These are phyloP conservation scores for Kwoniella europaea DNA, from an alignment of 768 basidiomycete genomes.

Conservation along the genomic window DNA sequence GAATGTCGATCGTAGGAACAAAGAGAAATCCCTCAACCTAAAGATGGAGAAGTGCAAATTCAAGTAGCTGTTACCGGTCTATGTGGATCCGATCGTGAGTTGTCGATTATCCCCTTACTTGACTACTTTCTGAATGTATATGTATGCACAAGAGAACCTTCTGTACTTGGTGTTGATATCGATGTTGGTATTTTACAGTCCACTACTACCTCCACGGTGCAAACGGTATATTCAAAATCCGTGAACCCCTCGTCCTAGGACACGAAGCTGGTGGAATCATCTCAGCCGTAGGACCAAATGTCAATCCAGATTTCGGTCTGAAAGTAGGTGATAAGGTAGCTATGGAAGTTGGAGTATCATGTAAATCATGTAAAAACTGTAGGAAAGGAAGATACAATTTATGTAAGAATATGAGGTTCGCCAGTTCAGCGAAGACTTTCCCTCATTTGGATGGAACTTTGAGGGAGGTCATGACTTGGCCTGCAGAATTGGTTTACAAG, in stretches of 20 bases:
- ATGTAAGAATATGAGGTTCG: slow-evolving; percentile 87
- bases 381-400: slow-evolving; percentile 83
- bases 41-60: slow-evolving; percentile 76
- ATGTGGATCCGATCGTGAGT: slow-evolving; percentile 68
- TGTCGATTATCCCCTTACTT: not conserved
- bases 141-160: not conserved
- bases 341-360: slow-evolving; percentile 90
- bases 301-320: slow-evolving; percentile 49
- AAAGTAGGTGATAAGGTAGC: slow-evolving; percentile 83
- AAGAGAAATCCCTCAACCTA: slow-evolving; percentile 74
- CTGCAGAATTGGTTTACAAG: slow-evolving; percentile 83
- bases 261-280: slow-evolving; percentile 91
- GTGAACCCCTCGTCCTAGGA: slow-evolving; percentile 84
- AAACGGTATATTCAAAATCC: slow-evolving; percentile 89
- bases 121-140: not conserved
- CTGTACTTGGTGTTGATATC: not conserved
- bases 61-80: slow-evolving; percentile 81
- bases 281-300: slow-evolving; percentile 75
- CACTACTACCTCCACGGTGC: slow-evolving; percentile 89
- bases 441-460: slow-evolving; percentile 93
- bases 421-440: slow-evolving; percentile 84
- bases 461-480: slow-evolving; percentile 85
- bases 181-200: slow-evolving; percentile 62
- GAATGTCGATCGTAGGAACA: slow-evolving; percentile 60
- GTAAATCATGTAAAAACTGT: slow-evolving; percentile 63